A percentile compares a stretch with the other conserved stretches of the same genome.
These are phyloP conservation scores for Handroanthus guayacan DNA, from an alignment of 257 asterid genomes.

Conservation along the genomic window DNA sequence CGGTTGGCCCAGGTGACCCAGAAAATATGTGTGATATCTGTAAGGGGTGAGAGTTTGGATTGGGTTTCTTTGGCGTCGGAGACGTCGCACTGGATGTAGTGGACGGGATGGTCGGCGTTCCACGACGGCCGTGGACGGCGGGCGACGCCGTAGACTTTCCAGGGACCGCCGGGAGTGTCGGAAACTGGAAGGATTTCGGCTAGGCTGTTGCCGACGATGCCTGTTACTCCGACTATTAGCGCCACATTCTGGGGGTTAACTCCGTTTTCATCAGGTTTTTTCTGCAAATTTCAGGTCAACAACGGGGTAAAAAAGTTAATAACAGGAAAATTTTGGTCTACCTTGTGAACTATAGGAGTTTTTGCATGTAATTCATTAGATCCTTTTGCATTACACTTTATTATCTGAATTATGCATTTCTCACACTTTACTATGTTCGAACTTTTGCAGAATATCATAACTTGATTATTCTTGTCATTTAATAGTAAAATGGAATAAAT, in stretches of 20 bases:
- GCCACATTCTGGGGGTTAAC: constrained; percentile 36
- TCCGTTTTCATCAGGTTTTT: constrained; percentile 29
- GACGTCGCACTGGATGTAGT: constrained; percentile 49
- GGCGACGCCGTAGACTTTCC: constrained; percentile 53
- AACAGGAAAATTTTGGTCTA: background rate
- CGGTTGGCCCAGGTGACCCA: constrained; percentile 45
- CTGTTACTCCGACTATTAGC: constrained; percentile 47
- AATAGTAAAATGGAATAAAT: too few species aligned
- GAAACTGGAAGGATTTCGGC: constrained; percentile 47
- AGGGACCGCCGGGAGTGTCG: constrained; percentile 56
- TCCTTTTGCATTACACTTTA: too few species aligned
- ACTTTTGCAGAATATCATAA: too few species aligned
- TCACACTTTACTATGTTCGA: too few species aligned
- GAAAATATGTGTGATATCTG: constrained; percentile 47
- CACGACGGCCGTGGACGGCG: constrained; percentile 49
- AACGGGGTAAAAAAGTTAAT: too few species aligned
- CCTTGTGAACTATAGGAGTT: too few species aligned
- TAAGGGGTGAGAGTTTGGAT: constrained; percentile 45
- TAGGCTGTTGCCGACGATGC: constrained; percentile 50
- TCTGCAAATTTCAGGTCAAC: constrained; percentile 8
- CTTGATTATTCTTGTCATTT: too few species aligned
- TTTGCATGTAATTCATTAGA: too few species aligned
- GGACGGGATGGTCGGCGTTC: constrained; percentile 44
- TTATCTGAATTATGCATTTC: too few species aligned
- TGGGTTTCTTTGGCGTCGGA: constrained; percentile 34